A percentile compares a stretch with the other conserved stretches of the same genome.
Evolutionary conservation across 805 yeast genomes (phyloP).

Genomic region (Ogataea paraovalis): DNA sequence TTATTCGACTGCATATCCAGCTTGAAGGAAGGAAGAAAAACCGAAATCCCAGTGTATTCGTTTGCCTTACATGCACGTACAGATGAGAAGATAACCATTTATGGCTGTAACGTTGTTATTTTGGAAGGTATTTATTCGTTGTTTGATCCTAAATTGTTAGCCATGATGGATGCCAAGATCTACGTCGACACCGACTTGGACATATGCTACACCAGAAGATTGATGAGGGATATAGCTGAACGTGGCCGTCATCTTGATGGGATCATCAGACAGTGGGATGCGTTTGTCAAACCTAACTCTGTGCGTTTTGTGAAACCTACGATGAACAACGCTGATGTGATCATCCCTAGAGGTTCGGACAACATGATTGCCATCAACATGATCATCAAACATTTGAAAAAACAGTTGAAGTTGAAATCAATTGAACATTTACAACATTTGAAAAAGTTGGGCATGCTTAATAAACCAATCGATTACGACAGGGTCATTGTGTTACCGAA

Average conservation of each 20-base stretch:
- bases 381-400: slow-evolving; percentile 73
- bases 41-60: slow-evolving; percentile 68
- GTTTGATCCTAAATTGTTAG: slow-evolving; percentile 62
- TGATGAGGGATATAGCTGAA: slow-evolving; percentile 79
- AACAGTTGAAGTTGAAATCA: slow-evolving; percentile 65
- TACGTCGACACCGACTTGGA: slow-evolving; percentile 94
- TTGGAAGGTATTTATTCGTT: slow-evolving; percentile 89
- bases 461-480: slow-evolving; percentile 28
- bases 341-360: slow-evolving; percentile 89
- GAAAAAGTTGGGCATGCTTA: slow-evolving; percentile 47
- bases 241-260: slow-evolving; percentile 84
- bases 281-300: slow-evolving; percentile 89
- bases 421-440: slow-evolving; percentile 62
- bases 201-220: slow-evolving; percentile 82
- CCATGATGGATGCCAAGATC: slow-evolving; percentile 78
- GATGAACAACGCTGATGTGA: slow-evolving; percentile 73
- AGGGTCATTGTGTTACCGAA: slow-evolving; percentile 38
- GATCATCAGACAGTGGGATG: slow-evolving; percentile 84
- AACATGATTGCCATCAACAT: slow-evolving; percentile 75
- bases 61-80: slow-evolving; percentile 61
- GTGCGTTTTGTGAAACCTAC: slow-evolving; percentile 72
- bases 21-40: slow-evolving; percentile 66
- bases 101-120: slow-evolving; percentile 91
- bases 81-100: slow-evolving; percentile 64
- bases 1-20: slow-evolving; percentile 58